Percentiles rank a stretch among this genome's conserved stretches.
Evolutionary conservation across 257 asterid species (phyloP).

Genomic region (Ocimum tenuiflorum): DNA sequence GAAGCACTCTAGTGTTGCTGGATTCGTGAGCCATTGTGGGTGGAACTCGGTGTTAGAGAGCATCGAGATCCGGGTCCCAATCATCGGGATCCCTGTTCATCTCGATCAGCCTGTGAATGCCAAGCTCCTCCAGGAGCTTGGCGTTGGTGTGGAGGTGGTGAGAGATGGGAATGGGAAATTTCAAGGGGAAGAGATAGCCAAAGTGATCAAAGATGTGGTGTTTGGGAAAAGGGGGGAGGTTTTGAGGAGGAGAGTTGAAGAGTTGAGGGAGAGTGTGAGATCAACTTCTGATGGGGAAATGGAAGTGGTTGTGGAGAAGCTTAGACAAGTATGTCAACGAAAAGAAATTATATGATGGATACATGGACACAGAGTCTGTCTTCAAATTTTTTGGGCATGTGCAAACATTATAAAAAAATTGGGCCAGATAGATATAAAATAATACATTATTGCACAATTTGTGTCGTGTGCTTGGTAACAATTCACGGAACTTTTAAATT

Average conservation of each 20-base stretch:
- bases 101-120: neutral
- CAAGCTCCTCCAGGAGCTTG: too few relatives aligned
- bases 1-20: conserved; percentile 1
- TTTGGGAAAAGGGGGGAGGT: neutral
- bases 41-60: conserved; percentile 13
- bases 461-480: too few relatives aligned
- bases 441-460: too few relatives aligned
- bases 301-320: neutral
- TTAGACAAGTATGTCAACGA: neutral
- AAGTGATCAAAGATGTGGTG: neutral
- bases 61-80: neutral
- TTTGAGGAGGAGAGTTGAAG: neutral
- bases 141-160: too few relatives aligned
- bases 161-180: neutral
- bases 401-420: too few relatives aligned
- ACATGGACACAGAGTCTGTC: too few relatives aligned
- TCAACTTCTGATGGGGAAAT: neutral
- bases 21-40: neutral
- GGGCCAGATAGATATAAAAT: too few relatives aligned
- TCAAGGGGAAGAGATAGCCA: neutral
- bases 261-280: neutral
- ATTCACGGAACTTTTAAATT: too few relatives aligned
- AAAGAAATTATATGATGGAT: too few relatives aligned
- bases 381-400: too few relatives aligned
- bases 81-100: neutral